Percentiles rank a stretch among this genome's conserved stretches.
phyloP scores from a whole-genome alignment of 2,329 filamentous ascomycete species.

The Sordariomycetes sp. region DNA sequence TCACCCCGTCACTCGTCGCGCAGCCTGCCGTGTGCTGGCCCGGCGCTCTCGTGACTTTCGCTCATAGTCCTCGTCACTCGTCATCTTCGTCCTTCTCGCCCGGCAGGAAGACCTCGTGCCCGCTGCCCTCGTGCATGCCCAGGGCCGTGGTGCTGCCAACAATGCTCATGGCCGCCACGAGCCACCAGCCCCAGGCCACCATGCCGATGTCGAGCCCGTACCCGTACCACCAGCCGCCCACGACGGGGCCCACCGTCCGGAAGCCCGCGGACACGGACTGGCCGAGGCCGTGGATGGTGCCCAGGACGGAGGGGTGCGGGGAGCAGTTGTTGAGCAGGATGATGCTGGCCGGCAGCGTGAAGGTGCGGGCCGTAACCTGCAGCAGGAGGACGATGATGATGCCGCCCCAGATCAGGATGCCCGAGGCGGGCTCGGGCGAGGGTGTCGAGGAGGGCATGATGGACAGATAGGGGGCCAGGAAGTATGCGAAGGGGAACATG shows the following conservation, averaged over 20 bases:
- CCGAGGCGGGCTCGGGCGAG: conserved; percentile 32
- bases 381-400: conserved; percentile 54
- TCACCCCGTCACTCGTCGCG: too few species aligned
- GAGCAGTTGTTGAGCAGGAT: conserved; percentile 53
- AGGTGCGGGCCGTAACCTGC: conserved; percentile 66
- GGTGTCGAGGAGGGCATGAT: conserved; percentile 44
- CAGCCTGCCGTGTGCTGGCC: too few species aligned
- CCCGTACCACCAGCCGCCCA: conserved; percentile 40
- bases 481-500: conserved; percentile 60
- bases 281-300: conserved; percentile 46
- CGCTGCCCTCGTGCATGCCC: conserved; percentile 55
- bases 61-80: conserved; percentile 1
- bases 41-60: too few species aligned
- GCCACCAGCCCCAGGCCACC: conserved; percentile 40
- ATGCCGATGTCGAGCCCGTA: conserved; percentile 33
- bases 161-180: conserved; percentile 37
- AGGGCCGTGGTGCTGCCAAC: conserved; percentile 49
- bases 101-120: conserved; percentile 45
- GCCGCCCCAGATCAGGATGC: conserved; percentile 47
- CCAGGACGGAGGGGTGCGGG: conserved; percentile 47
- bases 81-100: conserved; percentile 31
- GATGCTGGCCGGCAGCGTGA: conserved; percentile 49
- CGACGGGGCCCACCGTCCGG: conserved; percentile 38
- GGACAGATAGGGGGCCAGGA: conserved; percentile 57
- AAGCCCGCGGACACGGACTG: conserved; percentile 40